Evolutionary conservation across 164 flowering plant genomes (phyloP).

Genomic region (Nymphaea colorata): DNA sequence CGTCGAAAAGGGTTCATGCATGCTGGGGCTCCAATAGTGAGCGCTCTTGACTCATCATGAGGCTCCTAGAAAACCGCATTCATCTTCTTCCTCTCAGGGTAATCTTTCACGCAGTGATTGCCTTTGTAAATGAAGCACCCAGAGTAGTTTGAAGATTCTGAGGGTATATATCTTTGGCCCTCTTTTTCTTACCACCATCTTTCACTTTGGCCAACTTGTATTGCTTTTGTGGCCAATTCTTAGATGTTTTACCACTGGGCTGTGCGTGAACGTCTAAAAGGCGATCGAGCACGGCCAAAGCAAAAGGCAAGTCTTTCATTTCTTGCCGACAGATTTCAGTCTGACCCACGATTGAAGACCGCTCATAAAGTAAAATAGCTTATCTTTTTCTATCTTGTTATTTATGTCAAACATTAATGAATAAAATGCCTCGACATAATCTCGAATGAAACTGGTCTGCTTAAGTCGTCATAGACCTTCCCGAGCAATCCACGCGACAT

Average conservation of each 20-base stretch:
- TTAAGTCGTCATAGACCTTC: constrained; percentile 3
- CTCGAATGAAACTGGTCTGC: constrained; percentile 4
- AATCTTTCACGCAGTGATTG: neutral
- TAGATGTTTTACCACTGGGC: neutral
- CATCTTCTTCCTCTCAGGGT: neutral
- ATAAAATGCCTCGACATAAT: constrained; percentile 9
- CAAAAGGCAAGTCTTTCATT: constrained; percentile 5
- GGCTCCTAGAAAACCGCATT: neutral
- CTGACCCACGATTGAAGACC: constrained; percentile 8
- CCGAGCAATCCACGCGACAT: constrained; percentile 9
- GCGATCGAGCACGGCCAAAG: neutral
- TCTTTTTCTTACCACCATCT: neutral
- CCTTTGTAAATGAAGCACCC: constrained; percentile 1
- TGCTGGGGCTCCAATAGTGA: neutral
- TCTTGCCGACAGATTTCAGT: constrained; percentile 7
- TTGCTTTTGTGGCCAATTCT: too few species aligned
- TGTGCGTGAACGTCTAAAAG: constrained; percentile 1
- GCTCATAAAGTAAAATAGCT: constrained; percentile 9
- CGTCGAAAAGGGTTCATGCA: neutral
- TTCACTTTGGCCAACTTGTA: neutral
- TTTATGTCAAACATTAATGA: constrained; percentile 8
- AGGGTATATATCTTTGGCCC: neutral
- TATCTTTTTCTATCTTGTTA: constrained; percentile 15
- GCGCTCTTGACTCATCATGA: neutral
- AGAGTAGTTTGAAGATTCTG: neutral